Percentiles rank a stretch among this genome's conserved stretches.
Evolutionary conservation across 768 basidiomycete genomes (phyloP).

Genomic region (Termitomyces eurrhizus): DNA sequence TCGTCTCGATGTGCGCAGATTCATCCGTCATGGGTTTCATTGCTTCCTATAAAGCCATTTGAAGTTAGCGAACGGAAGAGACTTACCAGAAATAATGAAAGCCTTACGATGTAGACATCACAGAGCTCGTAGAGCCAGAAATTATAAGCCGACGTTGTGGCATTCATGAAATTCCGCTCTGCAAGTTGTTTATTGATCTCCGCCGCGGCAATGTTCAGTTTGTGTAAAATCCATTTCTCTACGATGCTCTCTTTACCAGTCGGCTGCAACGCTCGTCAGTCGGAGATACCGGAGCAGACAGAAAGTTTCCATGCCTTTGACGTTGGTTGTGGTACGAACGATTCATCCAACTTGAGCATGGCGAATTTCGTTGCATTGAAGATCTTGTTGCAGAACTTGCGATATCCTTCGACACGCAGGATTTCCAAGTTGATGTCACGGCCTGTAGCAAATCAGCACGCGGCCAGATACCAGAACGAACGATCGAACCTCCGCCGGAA

Average conservation of each 20-base stretch:
- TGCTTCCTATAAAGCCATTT: slow-evolving; percentile 64
- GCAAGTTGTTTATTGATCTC: slow-evolving; percentile 74
- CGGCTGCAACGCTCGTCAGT: slow-evolving; percentile 43
- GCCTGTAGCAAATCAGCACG: slow-evolving; percentile 38
- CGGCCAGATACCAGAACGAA: neutral
- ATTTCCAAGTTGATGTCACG: slow-evolving; percentile 98
- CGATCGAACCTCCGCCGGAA: slow-evolving; percentile 69
- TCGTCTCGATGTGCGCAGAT: slow-evolving; percentile 53
- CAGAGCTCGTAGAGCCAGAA: slow-evolving; percentile 99
- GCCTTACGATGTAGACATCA: slow-evolving; percentile 91
- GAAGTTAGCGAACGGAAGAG: neutral
- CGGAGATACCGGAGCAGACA: neutral
- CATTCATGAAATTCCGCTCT: slow-evolving; percentile 90
- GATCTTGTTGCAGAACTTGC: slow-evolving; percentile 99
- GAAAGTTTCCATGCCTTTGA: slow-evolving; percentile 64
- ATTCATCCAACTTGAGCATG: slow-evolving; percentile 91
- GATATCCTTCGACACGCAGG: slow-evolving; percentile 92
- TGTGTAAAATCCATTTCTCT: slow-evolving; percentile 94
- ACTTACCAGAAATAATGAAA: neutral
- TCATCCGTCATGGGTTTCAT: slow-evolving; percentile 98
- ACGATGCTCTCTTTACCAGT: slow-evolving; percentile 89
- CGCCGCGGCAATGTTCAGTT: slow-evolving; percentile 76
- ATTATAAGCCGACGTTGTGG: slow-evolving; percentile 79
- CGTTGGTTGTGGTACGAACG: slow-evolving; percentile 70
- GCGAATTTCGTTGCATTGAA: slow-evolving; percentile 99